Evolutionary conservation across 2,329 filamentous ascomycete genomes (phyloP), one percentile per base, ranked within the genome.

Genomic region (Beauveria australis): DNA sequence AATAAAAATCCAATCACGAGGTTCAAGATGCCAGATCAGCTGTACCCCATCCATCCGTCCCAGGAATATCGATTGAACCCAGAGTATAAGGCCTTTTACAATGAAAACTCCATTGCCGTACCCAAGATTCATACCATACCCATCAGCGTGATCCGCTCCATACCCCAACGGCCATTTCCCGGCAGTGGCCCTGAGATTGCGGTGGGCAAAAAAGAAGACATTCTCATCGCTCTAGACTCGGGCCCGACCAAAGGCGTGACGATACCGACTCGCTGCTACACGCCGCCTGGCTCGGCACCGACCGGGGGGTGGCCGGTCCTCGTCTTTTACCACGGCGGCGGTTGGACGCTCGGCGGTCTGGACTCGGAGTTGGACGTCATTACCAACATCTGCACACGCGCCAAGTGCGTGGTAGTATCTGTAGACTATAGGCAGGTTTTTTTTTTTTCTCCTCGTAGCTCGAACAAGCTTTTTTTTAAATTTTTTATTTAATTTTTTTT

Each of bases 281-380:
- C 73, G 2, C 78, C 79, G 0, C 66, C 65, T 4, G 75, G 73
- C 3, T 61, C 71, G 9, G 67, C 63, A 2, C 77, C 77, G 0
- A 63, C 64, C 0, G 64, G 62, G 1, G 78, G 79, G 40, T 81
- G 78, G 78, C 78, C 78, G 2, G 73, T 78, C 8, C 73, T 79
- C 67, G 63, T 81, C 6, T 81, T 79, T 65, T 77, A 74, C 63
- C 79, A 81, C 62, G 79, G 78, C 16, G 79, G 79, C 2, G 79
- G 79, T 5, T 81, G 78, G 77, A 78, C 80, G 4, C 61, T 81
- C 46, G 79, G 79, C 1, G 77, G 78, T 54, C 77, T 80, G 30
- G 72, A 79, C 55, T 79, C 77, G 0, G 79, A 81, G 67, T 79
- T 80, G 64, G 71, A 71, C 19, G 73, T 80, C 3, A 79, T 77